phyloP scores from a whole-genome alignment of 441 rosid genomes.

The Heliophila coronopifolia region DNA sequence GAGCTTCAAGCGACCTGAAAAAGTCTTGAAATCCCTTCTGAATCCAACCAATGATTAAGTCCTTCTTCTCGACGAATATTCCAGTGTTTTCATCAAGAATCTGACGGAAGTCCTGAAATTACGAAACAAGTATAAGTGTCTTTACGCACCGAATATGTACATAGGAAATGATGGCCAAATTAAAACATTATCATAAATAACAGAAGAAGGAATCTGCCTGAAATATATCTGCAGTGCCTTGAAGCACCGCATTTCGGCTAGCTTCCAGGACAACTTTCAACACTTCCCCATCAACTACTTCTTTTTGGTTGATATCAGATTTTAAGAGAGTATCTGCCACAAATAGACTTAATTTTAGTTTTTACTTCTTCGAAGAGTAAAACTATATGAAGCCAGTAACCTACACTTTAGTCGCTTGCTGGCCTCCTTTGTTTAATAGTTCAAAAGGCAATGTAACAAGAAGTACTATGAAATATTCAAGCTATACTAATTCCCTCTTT shows the following conservation, averaged over 20 bases:
- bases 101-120: slow-evolving; percentile 60
- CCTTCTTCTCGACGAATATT: slow-evolving; percentile 57
- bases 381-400: not conserved
- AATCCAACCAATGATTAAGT: slow-evolving; percentile 59
- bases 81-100: slow-evolving; percentile 66
- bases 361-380: slow-evolving; percentile 3
- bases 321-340: slow-evolving; percentile 61
- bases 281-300: slow-evolving; percentile 45
- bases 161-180: not conserved
- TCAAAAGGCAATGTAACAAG: slow-evolving; percentile 11
- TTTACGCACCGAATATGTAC: not conserved
- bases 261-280: slow-evolving; percentile 65
- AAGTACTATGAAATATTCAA: slow-evolving; percentile 8
- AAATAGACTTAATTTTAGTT: slow-evolving; percentile 18
- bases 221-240: slow-evolving; percentile 78
- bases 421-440: not conserved
- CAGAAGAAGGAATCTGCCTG: slow-evolving; percentile 43
- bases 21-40: slow-evolving; percentile 95
- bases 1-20: slow-evolving; percentile 61
- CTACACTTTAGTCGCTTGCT: slow-evolving; percentile 2
- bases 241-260: slow-evolving; percentile 67
- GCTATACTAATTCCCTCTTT: slow-evolving; percentile 11
- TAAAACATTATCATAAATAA: not conserved
- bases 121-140: slow-evolving; percentile 7
- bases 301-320: slow-evolving; percentile 46